These are phyloP conservation scores for Leccinellum albellum DNA, from an alignment of 768 basidiomycete genomes.

Conservation along the genomic window DNA sequence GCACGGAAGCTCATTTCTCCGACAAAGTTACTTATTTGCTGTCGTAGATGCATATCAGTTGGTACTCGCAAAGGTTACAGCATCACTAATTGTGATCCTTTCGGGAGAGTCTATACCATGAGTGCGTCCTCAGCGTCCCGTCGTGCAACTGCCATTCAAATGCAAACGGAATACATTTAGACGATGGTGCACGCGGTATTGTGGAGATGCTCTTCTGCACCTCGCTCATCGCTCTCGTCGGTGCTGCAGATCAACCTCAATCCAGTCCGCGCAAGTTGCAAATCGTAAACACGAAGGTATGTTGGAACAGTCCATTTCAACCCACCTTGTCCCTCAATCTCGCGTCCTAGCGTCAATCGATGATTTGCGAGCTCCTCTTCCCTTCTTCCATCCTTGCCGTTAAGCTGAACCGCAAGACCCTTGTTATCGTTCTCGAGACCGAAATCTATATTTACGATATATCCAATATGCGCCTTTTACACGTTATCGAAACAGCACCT, in stretches of 20 bases:
- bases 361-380: slow-evolving; percentile 98
- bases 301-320: slow-evolving; percentile 14
- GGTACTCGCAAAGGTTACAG: slow-evolving; percentile 95
- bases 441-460: slow-evolving; percentile 99
- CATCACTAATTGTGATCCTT: slow-evolving; percentile 98
- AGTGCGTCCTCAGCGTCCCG: slow-evolving; percentile 53
- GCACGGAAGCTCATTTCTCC: slow-evolving; percentile 18
- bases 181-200: slow-evolving; percentile 91
- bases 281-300: slow-evolving; percentile 97
- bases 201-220: slow-evolving; percentile 99
- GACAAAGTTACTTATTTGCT: neutral
- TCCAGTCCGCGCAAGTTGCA: slow-evolving; percentile 91
- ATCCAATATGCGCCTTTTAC: slow-evolving; percentile 94
- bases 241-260: slow-evolving; percentile 88
- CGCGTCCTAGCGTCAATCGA: slow-evolving; percentile 76
- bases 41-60: slow-evolving; percentile 77
- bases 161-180: slow-evolving; percentile 35
- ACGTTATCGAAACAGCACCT: slow-evolving; percentile 94
- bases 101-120: slow-evolving; percentile 91
- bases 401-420: slow-evolving; percentile 93
- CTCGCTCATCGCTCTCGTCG: slow-evolving; percentile 93
- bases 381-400: slow-evolving; percentile 96
- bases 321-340: neutral
- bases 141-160: neutral
- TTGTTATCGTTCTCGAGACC: slow-evolving; percentile 93